Base-by-base conservation (phyloP, 768 basidiomycete species). In the Phaffia tasmanica region DNA sequence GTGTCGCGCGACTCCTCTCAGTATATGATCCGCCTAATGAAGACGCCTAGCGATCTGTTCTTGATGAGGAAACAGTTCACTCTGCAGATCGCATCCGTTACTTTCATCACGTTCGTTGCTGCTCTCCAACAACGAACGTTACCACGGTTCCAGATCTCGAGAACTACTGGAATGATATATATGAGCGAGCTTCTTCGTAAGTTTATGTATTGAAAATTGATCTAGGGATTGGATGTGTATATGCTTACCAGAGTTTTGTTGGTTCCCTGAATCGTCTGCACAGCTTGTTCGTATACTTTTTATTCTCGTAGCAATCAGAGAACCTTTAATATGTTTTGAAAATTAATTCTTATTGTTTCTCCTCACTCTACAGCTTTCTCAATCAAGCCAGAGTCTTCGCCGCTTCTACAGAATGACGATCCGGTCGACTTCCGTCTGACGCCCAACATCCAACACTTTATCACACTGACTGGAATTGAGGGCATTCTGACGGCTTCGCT, bases 41-140 rank as follows among this genome's bases (percentile, higher is more conserved):
- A 81, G 56, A 82, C 82, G 1, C 84, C 93, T 5, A 83, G 83
- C 65, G 89, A 92, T 72, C 81, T 98, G 3, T 99, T 94, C 94
- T 82, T 88, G 68, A 91, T 98, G 84, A 85, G 95, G 68, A 98
- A 95, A 78, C 93, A 97, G 77, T 95, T 98, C 76, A 86, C 93
- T 11, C 76, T 87, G 50, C 93, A 98, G 74, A 79, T 91, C 48
- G 90, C 95, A 7, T 82, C 88, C 0, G 84, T 83, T 53, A 86
- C 88, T 72, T 98, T 97, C 81, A 86, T 94, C 83, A 92, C 91
- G 19, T 94, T 87, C 74, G 80, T 88, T 32, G 83, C 95, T 71
- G 87, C 83, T 71, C 80, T 97, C 42, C 86, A 86, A 30, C 88
- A 87, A 73, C 85, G 94, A 55, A 81, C 83, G 8, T 94, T 94